Percentiles rank a stretch among this genome's conserved stretches.
These are phyloP conservation scores for Solanum hybrid DNA, from an alignment of 305 asterid species.

Conservation along the genomic window DNA sequence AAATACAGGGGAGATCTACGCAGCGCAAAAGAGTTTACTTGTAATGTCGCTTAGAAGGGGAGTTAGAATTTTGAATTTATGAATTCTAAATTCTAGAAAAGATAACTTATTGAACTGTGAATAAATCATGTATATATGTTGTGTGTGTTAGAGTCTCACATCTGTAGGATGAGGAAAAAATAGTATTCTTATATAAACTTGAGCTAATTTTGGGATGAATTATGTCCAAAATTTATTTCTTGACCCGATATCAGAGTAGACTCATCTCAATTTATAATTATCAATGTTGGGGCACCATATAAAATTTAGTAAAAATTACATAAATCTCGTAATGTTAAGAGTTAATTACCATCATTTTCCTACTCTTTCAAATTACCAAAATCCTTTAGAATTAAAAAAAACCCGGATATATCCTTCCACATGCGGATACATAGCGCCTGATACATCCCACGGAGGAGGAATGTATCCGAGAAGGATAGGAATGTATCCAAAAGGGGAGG, in stretches of 20 bases:
- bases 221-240: not conserved
- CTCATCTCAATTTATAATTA: not conserved
- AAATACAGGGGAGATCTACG: not conserved
- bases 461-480: too few relatives aligned
- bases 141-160: not conserved
- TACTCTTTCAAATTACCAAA: not conserved
- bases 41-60: accelerated
- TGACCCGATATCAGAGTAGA: not conserved
- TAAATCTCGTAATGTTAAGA: not conserved
- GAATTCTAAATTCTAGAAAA: not conserved
- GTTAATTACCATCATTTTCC: too few relatives aligned
- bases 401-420: not conserved
- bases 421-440: not conserved
- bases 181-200: not conserved
- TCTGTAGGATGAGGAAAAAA: not conserved
- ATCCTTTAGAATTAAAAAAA: too few relatives aligned
- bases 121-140: not conserved
- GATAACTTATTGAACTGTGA: not conserved
- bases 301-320: not conserved
- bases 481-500: not conserved
- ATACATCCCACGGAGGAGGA: too few relatives aligned
- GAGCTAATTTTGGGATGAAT: not conserved
- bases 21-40: not conserved
- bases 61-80: not conserved
- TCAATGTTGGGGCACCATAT: too few relatives aligned